A percentile compares a stretch with the other conserved stretches of the same genome.
Evolutionary conservation across 352 stramenopile species (phyloP).

Genomic region (Chrysophaeum taylorii): DNA sequence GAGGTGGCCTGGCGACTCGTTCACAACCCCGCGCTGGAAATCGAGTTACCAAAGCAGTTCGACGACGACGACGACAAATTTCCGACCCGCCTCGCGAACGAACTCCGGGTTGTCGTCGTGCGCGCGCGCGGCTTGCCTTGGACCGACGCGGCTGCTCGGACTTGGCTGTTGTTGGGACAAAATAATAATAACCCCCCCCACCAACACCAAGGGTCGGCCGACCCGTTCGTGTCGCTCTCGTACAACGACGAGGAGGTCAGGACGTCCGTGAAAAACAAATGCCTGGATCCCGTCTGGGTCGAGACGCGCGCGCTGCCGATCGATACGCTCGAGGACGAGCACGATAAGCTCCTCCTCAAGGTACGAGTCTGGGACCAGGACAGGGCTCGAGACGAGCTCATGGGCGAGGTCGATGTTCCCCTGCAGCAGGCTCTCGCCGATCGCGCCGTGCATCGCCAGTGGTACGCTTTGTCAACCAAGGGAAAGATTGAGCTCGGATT

Average conservation of each 20-base stretch:
- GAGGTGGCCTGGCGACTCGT: background rate
- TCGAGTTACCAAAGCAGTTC: background rate
- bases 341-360: background rate
- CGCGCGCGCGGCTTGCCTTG: background rate
- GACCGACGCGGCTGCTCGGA: too few relatives aligned
- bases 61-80: background rate
- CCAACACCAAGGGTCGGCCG: background rate
- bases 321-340: background rate
- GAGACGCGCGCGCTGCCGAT: background rate
- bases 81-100: background rate
- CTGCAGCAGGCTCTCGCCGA: background rate
- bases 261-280: background rate
- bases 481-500: conserved; percentile 4
- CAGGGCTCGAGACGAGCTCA: background rate
- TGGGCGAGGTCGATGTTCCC: background rate
- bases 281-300: background rate
- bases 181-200: background rate
- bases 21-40: background rate
- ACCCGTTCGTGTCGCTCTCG: background rate
- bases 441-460: background rate
- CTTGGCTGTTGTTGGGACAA: too few relatives aligned
- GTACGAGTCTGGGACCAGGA: background rate
- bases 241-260: background rate
- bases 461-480: background rate
- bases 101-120: background rate